Conservation (phyloP, 148 eudicot genomes). For the Talinum fruticosum region DNA sequence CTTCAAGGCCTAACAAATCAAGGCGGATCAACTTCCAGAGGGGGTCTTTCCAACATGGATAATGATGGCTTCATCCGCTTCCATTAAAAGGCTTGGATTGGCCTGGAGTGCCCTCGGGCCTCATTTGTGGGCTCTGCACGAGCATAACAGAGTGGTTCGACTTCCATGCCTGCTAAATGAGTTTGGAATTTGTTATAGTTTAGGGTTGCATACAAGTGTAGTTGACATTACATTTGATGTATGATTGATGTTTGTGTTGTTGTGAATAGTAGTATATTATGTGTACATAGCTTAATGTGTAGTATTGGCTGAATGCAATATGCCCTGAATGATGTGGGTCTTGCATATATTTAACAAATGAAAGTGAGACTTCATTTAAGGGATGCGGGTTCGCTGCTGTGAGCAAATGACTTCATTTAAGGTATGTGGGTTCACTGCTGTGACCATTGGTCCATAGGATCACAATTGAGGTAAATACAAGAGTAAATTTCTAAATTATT, state of each 20-base stretch:
- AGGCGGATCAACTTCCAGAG: conserved; percentile 35
- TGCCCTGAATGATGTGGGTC: neutral
- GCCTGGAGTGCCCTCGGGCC: neutral
- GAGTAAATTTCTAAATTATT: no score
- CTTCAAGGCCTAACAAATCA: conserved; percentile 38
- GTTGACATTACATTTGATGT: neutral
- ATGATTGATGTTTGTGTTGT: neutral
- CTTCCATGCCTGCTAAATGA: neutral
- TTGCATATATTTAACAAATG: neutral
- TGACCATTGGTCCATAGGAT: no score
- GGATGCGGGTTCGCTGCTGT: no score
- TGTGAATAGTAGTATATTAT: neutral
- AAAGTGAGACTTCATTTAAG: no score
- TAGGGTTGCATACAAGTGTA: neutral
- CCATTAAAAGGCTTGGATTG: conserved; percentile 14
- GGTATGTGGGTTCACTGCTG: no score
- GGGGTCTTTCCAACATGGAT: conserved; percentile 32
- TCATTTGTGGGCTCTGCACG: neutral
- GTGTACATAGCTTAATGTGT: neutral
- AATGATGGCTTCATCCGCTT: conserved; percentile 35
- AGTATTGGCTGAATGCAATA: neutral
- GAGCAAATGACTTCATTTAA: no score
- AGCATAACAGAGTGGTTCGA: neutral
- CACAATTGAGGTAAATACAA: no score
- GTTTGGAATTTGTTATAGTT: neutral